These are phyloP conservation scores for Blastobotrys malaysiensis DNA, from an alignment of 1,139 yeast species.

Conservation along the genomic window DNA sequence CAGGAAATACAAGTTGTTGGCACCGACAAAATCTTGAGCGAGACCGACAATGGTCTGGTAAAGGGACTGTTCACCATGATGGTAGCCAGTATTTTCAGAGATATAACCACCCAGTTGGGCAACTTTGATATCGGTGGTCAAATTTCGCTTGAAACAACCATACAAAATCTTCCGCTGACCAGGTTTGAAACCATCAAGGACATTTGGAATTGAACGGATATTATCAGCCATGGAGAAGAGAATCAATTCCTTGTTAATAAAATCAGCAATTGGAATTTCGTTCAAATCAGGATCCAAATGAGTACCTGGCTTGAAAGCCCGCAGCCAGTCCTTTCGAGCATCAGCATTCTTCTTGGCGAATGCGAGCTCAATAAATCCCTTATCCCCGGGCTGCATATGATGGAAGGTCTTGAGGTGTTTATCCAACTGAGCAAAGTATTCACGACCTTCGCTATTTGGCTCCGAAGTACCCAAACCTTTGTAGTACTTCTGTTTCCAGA, in stretches of 20 bases:
- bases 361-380: conserved; percentile 80
- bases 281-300: conserved; percentile 76
- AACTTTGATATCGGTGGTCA: conserved; percentile 76
- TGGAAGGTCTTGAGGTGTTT: conserved; percentile 84
- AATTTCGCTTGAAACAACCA: conserved; percentile 81
- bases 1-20: conserved; percentile 79
- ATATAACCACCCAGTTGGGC: conserved; percentile 89
- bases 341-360: conserved; percentile 95
- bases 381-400: conserved; percentile 74
- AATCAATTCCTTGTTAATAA: conserved; percentile 91
- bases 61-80: conserved; percentile 89
- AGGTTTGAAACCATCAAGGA: conserved; percentile 93
- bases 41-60: conserved; percentile 86
- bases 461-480: conserved; percentile 98
- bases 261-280: conserved; percentile 85
- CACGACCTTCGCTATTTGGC: conserved; percentile 68
- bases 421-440: conserved; percentile 82
- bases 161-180: conserved; percentile 92
- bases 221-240: conserved; percentile 96
- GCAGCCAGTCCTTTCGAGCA: conserved; percentile 95
- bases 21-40: conserved; percentile 93
- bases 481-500: conserved; percentile 93
- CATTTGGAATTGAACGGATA: conserved; percentile 89
- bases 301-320: conserved; percentile 85
- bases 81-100: conserved; percentile 86